Base-by-base conservation (phyloP, 2,329 filamentous ascomycete genomes). In the Colletotrichum siamense region DNA sequence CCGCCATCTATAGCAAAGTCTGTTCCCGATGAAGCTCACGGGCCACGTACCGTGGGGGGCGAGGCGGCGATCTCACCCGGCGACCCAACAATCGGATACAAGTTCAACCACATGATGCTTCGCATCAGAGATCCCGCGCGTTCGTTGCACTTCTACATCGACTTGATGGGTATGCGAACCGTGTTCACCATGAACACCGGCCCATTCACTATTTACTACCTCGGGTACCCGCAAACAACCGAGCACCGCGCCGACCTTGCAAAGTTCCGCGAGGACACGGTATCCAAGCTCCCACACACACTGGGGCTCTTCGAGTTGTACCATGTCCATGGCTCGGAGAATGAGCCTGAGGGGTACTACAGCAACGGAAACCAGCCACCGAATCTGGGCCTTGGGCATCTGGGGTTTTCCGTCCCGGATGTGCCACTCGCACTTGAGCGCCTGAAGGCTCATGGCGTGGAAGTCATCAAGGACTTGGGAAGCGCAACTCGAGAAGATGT, bases 21-120 rank as follows among this genome's bases (percentile, higher is more conserved):
- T n/a, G 0, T 4, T 44, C 4, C 39, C 0, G 16, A 44, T 5
- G 36, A 5, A 44, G 2, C 5, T 9, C 39, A n/a, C 16, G 8
- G 16, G 18, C 1, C 16, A 44, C 16, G 1, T 2, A 1, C 5
- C 39, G 16, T 6, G 1, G 39, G 9, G n/a, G 18, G n/a, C 18
- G 39, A 44, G 39, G 9, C 39, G 18, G 0, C 18, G 9, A 44
- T 44, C 39, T 44, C 39, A 12, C 39, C 9, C 0, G 18, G 18
- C 9, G 39, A 44, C 9, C 39, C 39, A 10, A n/a, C 39, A n/a
- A n/a, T 2, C 18, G 39, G 18, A 44, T 44, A 44, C 5, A 4
- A 44, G 5, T 44, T 44, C 39, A 44, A 44, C 5, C 39, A 44
- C 39, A 44, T n/a, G 39, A 44, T 44, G 39, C 39, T 44, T 44